These are phyloP conservation scores for Myxozyma neglecta DNA, from an alignment of 805 yeast species.

Conservation along the genomic window DNA sequence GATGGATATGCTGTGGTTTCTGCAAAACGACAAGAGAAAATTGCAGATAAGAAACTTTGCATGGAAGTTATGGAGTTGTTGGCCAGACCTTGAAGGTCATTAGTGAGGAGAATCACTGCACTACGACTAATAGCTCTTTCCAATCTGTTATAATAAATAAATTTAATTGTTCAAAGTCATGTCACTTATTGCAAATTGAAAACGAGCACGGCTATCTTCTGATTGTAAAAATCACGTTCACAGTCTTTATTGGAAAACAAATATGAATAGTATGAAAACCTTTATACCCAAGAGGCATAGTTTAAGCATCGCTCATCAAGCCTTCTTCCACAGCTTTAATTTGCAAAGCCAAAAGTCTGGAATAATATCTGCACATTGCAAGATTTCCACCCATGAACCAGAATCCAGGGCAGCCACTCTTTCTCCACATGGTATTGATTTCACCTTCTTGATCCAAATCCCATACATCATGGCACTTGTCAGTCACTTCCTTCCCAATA, in stretches of 20 bases:
- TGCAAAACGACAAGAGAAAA: background rate
- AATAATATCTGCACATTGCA: conserved; percentile 44
- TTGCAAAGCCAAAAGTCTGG: conserved; percentile 45
- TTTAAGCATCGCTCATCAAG: conserved; percentile 9
- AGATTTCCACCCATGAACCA: conserved; percentile 49
- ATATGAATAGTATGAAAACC: too few relatives aligned
- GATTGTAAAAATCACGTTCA: too few relatives aligned
- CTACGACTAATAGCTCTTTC: background rate
- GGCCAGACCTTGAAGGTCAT: background rate
- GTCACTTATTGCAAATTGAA: too few relatives aligned
- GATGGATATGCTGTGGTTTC: conserved; percentile 16
- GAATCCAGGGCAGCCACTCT: conserved; percentile 45
- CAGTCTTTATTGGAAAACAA: too few relatives aligned
- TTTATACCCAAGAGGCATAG: background rate
- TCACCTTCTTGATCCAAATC: conserved; percentile 48
- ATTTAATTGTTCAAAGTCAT: background rate
- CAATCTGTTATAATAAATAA: background rate
- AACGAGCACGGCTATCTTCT: too few relatives aligned
- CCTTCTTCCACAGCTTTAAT: conserved; percentile 41
- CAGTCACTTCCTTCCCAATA: conserved; percentile 44
- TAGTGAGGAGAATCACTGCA: background rate
- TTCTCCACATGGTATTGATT: conserved; percentile 43
- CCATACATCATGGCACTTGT: conserved; percentile 44
- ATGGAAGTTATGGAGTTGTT: conserved; percentile 20
- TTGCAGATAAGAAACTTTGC: conserved; percentile 17